phyloP scores from a whole-genome alignment of 345 rosid genomes.

The Eutrema yunnanense region DNA sequence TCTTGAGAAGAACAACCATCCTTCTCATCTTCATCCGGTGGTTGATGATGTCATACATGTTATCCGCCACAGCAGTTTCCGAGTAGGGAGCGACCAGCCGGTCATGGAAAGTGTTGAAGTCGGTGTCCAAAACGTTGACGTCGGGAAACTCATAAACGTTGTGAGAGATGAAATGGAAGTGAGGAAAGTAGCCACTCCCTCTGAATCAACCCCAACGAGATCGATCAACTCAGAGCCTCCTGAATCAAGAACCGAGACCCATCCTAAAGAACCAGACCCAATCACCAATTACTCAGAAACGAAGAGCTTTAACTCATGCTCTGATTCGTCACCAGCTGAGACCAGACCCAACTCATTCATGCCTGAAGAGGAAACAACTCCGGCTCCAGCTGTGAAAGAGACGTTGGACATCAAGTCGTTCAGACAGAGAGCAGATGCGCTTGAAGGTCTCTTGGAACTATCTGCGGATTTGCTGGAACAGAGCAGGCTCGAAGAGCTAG shows the following conservation, averaged over 20 bases:
- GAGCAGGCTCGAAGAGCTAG: constrained; percentile 83
- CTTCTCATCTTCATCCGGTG: constrained; percentile 49
- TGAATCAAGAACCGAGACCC: constrained; percentile 24
- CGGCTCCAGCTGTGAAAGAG: constrained; percentile 44
- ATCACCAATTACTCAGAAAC: constrained; percentile 41
- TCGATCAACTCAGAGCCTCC: constrained; percentile 42
- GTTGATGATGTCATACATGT: constrained; percentile 89
- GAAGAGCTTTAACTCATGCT: constrained; percentile 39
- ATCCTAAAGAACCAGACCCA: constrained; percentile 15
- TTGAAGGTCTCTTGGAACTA: constrained; percentile 87
- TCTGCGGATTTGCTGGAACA: constrained; percentile 91
- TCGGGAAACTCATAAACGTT: constrained; percentile 71
- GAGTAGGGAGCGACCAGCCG: constrained; percentile 82
- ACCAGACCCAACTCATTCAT: constrained; percentile 33
- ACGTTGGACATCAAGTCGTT: constrained; percentile 73
- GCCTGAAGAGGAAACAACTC: constrained; percentile 50
- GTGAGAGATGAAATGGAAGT: constrained; percentile 66
- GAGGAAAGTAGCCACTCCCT: constrained; percentile 42
- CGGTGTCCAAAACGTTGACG: constrained; percentile 69
- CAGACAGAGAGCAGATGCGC: constrained; percentile 97
- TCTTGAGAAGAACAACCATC: constrained; percentile 34
- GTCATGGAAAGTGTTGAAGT: constrained; percentile 73
- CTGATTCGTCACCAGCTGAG: constrained; percentile 29
- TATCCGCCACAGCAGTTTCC: constrained; percentile 78
- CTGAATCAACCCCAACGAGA: constrained; percentile 36